Percentiles rank a stretch among this genome's conserved stretches.
Conservation (phyloP, 2,329 filamentous ascomycete genomes). For the Magnaporthales sp. region DNA sequence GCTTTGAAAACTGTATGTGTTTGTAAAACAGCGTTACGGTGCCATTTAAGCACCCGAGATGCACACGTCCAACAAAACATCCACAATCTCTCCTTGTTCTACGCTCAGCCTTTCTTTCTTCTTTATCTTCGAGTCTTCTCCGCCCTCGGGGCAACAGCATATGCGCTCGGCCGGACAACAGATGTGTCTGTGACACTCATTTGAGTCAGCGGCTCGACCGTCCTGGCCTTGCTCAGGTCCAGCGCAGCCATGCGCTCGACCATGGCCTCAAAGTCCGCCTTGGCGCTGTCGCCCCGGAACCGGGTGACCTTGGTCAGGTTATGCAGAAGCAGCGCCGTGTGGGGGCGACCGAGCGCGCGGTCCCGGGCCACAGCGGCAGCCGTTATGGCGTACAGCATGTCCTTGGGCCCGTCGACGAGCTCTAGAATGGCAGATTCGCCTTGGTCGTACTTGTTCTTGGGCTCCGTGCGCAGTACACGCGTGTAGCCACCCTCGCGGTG, state of each 20-base stretch:
- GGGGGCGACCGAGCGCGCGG: conserved; percentile 40
- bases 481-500: conserved; percentile 86
- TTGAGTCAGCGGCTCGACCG: neutral
- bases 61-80: neutral
- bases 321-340: conserved; percentile 63
- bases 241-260: conserved; percentile 34
- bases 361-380: conserved; percentile 71
- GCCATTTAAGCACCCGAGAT: neutral
- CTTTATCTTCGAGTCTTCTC: neutral
- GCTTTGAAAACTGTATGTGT: neutral
- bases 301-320: conserved; percentile 80
- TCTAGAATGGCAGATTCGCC: conserved; percentile 86
- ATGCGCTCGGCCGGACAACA: neutral
- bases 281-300: conserved; percentile 55
- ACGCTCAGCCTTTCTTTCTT: too few species aligned
- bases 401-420: conserved; percentile 86
- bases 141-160: neutral
- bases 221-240: conserved; percentile 16
- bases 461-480: conserved; percentile 84
- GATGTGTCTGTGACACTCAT: neutral
- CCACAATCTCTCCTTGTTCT: too few species aligned
- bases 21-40: neutral
- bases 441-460: conserved; percentile 75
- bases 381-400: conserved; percentile 91
- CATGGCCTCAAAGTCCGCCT: conserved; percentile 59